Evolutionary conservation across 2,329 filamentous ascomycete genomes (phyloP), one percentile per base, ranked within the genome.

Genomic region (Dothistroma pini): DNA sequence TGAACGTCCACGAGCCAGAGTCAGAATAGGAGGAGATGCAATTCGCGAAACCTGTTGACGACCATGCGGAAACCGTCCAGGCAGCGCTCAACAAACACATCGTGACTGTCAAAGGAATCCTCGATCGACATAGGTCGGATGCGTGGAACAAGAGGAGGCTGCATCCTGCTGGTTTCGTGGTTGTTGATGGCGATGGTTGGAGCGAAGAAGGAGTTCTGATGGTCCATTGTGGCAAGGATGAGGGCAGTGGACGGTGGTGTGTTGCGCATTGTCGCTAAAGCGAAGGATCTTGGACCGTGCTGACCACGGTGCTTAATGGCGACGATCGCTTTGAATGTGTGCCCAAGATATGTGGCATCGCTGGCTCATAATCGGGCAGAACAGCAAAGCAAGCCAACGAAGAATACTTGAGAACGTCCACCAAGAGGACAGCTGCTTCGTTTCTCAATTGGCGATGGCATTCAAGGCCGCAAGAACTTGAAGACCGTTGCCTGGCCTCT

Each of bases 11-110:
- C 51, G 51, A 9, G 31, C 51, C 51, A 34, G 51, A 54, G n/a
- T 38, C 51, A 19, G 51, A 54, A 19, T 54, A 31, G 51, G 51
- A 54, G 14, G 51, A 54, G 21, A 11, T 54, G n/a, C 29, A 31
- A 10, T 54, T 54, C 29, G 35, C 35, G 5, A 54, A 35, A n/a
- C 25, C 51, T 22, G 32, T 31, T 1, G 25, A 54, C 32, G n/a
- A 16, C 8, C 14, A 16, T 16, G 38, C 38, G 10, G 38, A 41
- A n/a, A n/a, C 14, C 14, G 38, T n/a, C 11, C 38, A 41, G 6
- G 8, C 6, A 41, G 38, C 38, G 14, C 38, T 41, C 14, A 6
- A 41, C 38, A 11, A 16, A 6, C 38, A 41, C 14, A 41, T 41
- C n/a, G 38, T 6, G 38, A 12, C 2, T n/a, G 38, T 41, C 11